A percentile compares a stretch with the other conserved stretches of the same genome.
phyloP scores from a whole-genome alignment of 352 stramenopile species.

The Pythium phragmiticola region DNA sequence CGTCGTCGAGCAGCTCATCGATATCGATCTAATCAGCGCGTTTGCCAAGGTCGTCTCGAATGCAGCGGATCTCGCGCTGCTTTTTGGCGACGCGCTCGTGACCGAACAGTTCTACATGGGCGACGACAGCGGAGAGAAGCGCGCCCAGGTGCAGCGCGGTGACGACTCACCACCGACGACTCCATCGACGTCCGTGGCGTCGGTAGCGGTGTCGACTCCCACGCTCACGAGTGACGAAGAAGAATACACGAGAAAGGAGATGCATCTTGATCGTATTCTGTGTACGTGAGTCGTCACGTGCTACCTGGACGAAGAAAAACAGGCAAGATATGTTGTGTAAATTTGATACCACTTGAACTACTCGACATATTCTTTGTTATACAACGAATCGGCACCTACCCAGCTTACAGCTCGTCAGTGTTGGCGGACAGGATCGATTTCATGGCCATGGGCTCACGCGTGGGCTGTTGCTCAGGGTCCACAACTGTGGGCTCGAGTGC shows the following conservation, averaged over 20 bases:
- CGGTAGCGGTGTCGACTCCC: neutral
- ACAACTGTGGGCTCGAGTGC: neutral
- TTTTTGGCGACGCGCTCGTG: slow-evolving; percentile 18
- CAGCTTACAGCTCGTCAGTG: neutral
- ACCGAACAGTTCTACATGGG: slow-evolving; percentile 20
- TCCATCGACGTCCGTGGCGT: neutral
- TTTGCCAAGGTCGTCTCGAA: slow-evolving; percentile 16
- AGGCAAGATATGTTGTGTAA: no score
- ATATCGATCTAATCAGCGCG: slow-evolving; percentile 19
- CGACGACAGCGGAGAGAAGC: slow-evolving; percentile 10
- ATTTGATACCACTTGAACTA: no score
- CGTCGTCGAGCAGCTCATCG: slow-evolving; percentile 12
- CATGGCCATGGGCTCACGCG: slow-evolving; percentile 12
- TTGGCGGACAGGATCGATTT: slow-evolving; percentile 7
- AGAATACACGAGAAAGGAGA: slow-evolving; percentile 2
- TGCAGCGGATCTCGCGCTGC: slow-evolving; percentile 11
- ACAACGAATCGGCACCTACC: no score
- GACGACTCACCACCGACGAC: neutral
- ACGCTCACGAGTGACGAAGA: slow-evolving; percentile 11
- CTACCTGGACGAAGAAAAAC: no score
- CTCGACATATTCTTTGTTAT: no score
- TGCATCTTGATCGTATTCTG: slow-evolving; percentile 17
- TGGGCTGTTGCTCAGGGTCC: neutral
- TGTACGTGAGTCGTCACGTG: no score
- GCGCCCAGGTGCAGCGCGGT: neutral